phyloP scores from a whole-genome alignment of 768 basidiomycete species.

The Dacryopinax primogenitus region DNA sequence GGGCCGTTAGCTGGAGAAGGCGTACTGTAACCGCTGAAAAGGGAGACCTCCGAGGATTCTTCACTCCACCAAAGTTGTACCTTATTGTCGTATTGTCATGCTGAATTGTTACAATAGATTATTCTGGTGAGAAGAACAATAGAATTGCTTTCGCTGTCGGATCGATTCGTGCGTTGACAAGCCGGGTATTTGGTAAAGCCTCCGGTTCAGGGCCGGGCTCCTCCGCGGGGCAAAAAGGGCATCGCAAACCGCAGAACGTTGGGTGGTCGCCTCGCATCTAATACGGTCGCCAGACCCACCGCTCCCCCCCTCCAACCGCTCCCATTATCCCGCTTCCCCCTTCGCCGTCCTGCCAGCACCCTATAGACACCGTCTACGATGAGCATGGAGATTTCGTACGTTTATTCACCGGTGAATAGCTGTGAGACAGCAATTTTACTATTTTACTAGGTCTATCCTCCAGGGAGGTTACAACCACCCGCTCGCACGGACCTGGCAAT shows the following conservation, averaged over 20 bases:
- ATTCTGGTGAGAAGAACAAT: background rate
- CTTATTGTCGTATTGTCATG: no score
- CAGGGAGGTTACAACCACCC: constrained; percentile 94
- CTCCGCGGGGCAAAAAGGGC: background rate
- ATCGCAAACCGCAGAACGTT: background rate
- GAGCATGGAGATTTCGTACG: constrained; percentile 7
- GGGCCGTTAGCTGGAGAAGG: no score
- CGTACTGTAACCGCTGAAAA: no score
- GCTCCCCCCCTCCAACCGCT: background rate
- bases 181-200: background rate
- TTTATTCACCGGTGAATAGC: background rate
- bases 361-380: background rate
- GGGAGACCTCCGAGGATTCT: no score
- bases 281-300: background rate
- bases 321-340: no score
- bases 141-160: background rate
- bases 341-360: no score
- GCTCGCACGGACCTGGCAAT: constrained; percentile 77
- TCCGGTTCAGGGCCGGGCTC: background rate
- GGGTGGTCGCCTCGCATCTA: background rate
- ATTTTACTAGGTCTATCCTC: constrained; percentile 40
- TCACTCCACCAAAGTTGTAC: no score
- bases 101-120: background rate
- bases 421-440: background rate
- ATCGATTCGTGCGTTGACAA: background rate